phyloP scores from a whole-genome alignment of 805 yeast genomes.

The Saccharomycopsis guyanensis region DNA sequence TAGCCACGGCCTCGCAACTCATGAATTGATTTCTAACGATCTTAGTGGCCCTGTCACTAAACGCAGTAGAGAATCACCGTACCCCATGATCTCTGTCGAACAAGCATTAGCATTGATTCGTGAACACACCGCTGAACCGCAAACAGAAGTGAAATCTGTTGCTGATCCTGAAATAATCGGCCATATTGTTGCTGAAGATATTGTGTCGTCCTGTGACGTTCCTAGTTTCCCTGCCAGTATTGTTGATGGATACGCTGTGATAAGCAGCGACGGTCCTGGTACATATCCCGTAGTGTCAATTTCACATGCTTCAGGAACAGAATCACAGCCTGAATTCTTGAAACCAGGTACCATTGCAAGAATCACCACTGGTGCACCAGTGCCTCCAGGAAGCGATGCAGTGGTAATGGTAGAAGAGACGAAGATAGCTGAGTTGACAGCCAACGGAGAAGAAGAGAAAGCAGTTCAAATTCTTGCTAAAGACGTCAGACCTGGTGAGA shows the following conservation, averaged over 20 bases:
- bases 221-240: constrained; percentile 48
- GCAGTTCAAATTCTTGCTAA: constrained; percentile 34
- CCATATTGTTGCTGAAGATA: constrained; percentile 35
- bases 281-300: constrained; percentile 33
- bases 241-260: constrained; percentile 50
- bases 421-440: constrained; percentile 28
- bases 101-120: constrained; percentile 33
- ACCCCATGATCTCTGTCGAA: constrained; percentile 36
- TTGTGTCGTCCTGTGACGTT: constrained; percentile 32
- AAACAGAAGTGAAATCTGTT: constrained; percentile 24
- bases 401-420: constrained; percentile 52
- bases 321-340: constrained; percentile 21
- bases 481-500: constrained; percentile 35
- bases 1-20: constrained; percentile 23
- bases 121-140: constrained; percentile 29
- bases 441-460: constrained; percentile 36
- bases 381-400: constrained; percentile 46
- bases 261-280: constrained; percentile 39
- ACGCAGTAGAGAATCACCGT: constrained; percentile 42
- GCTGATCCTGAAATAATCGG: constrained; percentile 30
- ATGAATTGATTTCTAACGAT: constrained; percentile 31
- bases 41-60: constrained; percentile 31
- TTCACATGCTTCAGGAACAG: constrained; percentile 34
- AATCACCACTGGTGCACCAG: constrained; percentile 50
- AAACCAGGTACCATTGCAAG: constrained; percentile 34